phyloP scores from a whole-genome alignment of 768 basidiomycete species.

The Leccinum pellstonianum region DNA sequence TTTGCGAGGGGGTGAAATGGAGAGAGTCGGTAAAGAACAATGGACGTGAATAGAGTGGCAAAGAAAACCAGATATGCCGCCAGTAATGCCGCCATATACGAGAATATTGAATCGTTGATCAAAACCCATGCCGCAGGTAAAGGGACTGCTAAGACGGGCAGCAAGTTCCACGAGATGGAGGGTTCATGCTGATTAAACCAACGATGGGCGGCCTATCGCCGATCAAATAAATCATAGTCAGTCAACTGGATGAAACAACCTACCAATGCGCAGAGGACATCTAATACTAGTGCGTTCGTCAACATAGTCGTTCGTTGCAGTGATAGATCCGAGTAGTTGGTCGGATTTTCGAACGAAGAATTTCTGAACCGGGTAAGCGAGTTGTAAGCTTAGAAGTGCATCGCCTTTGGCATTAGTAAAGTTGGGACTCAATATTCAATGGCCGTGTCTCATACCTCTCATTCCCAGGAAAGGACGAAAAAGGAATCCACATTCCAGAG shows the following conservation, averaged over 20 bases:
- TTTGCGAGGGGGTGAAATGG: conserved; percentile 36
- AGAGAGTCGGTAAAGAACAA: conserved; percentile 38
- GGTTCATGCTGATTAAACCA: conserved; percentile 22
- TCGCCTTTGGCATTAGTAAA: not conserved
- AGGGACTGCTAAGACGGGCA: conserved; percentile 13
- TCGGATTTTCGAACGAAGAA: not conserved
- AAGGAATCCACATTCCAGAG: not conserved
- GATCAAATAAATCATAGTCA: not conserved
- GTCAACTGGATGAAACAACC: not conserved
- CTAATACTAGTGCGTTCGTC: conserved; percentile 6
- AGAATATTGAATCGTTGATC: conserved; percentile 2
- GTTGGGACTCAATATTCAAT: too few species aligned
- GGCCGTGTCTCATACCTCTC: not conserved
- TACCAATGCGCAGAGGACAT: conserved; percentile 23
- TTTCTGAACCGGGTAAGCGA: conserved; percentile 10
- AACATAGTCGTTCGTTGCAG: conserved; percentile 9
- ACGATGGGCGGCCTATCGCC: conserved; percentile 14
- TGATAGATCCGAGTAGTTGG: not conserved
- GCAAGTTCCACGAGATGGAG: conserved; percentile 13
- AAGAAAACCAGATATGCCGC: conserved; percentile 20
- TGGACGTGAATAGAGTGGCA: conserved; percentile 25
- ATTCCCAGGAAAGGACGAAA: not conserved
- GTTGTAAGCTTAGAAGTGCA: not conserved
- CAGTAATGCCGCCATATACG: conserved; percentile 10
- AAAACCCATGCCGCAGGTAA: conserved; percentile 13